Base-by-base conservation (phyloP, 805 yeast genomes). In the Kodamaea fukazawae region DNA sequence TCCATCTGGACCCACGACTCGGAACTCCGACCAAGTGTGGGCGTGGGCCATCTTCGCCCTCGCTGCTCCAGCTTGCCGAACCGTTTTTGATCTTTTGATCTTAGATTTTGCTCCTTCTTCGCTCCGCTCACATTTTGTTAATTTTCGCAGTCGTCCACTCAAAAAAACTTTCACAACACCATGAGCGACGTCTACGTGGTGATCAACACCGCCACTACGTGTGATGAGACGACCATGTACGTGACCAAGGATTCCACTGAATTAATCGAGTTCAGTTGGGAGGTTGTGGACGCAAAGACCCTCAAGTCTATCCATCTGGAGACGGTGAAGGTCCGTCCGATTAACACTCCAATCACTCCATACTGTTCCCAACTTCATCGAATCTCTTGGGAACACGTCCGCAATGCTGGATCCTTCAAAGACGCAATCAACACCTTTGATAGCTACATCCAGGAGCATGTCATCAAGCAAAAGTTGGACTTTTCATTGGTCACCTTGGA, bases 171-270 rank as follows among this genome's bases (percentile, higher is more conserved):
- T 20, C 23, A 15, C 23, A 31, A 4, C 41, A 34, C 32, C 32
- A 74, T 73, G 78, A 60, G 73, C 48, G 83, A 79, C 53, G 63
- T 72, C 37, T 82, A 76, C 55, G 77, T 83, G 49, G 79, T 79
- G 40, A 62, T 81, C 33, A 79, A 80, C 44, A 63, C 81, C 29
- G 73, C 79, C 38, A 76, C 86, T 28, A 82, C 89, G 14, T 76
- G 83, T 47, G 88, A 81, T 53, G 87, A 82, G 39, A 72, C 75
- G 27, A 73, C 78, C 23, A 70, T 70, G 22, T 73, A 75, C 49
- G 75, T 78, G 36, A 65, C 81, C 23, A 79, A 77, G 51, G 95
- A 86, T 58, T 72, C 85, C 23, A 71, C 83, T 4, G 89, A 83
- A 57, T 67, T 81, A 41, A 72, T 79, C 26, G 86, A 80, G 54